phyloP scores from a whole-genome alignment of 257 asterid species.

The Salvia hispanica region DNA sequence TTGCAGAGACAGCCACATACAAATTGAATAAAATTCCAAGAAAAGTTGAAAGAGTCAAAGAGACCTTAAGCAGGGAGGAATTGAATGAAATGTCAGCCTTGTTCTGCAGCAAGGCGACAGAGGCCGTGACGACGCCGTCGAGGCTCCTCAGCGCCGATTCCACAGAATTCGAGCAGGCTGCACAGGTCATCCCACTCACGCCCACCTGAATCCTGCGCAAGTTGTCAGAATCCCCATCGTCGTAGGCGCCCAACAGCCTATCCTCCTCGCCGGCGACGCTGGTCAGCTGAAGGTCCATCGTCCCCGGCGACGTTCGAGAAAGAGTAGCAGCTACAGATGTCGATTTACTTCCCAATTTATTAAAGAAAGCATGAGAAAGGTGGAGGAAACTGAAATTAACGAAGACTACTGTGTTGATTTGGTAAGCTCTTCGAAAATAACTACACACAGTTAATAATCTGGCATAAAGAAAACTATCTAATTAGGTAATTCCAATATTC shows the following conservation, averaged over 20 bases:
- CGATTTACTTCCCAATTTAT: neutral
- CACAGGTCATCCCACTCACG: conserved; percentile 86
- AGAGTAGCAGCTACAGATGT: neutral
- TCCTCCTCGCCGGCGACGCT: conserved; percentile 51
- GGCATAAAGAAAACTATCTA: too few species aligned
- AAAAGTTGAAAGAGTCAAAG: conserved; percentile 13
- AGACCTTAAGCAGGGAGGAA: conserved; percentile 54
- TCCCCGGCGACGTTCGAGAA: conserved; percentile 45
- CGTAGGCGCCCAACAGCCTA: conserved; percentile 49
- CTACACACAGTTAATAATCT: neutral
- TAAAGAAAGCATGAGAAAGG: neutral
- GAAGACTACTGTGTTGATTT: conserved; percentile 7
- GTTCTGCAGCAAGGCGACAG: conserved; percentile 79
- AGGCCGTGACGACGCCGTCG: conserved; percentile 62
- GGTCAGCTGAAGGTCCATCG: conserved; percentile 60
- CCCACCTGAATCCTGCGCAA: conserved; percentile 60
- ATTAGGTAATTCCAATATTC: neutral
- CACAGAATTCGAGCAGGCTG: conserved; percentile 79
- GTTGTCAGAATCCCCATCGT: conserved; percentile 42
- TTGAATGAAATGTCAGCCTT: conserved; percentile 63
- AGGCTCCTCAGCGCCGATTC: conserved; percentile 61
- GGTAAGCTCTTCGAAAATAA: neutral
- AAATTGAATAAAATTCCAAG: neutral
- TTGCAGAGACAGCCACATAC: neutral
- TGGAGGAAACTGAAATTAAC: neutral